phyloP scores from a whole-genome alignment of 768 basidiomycete genomes.

The Naganishia vishniacii region DNA sequence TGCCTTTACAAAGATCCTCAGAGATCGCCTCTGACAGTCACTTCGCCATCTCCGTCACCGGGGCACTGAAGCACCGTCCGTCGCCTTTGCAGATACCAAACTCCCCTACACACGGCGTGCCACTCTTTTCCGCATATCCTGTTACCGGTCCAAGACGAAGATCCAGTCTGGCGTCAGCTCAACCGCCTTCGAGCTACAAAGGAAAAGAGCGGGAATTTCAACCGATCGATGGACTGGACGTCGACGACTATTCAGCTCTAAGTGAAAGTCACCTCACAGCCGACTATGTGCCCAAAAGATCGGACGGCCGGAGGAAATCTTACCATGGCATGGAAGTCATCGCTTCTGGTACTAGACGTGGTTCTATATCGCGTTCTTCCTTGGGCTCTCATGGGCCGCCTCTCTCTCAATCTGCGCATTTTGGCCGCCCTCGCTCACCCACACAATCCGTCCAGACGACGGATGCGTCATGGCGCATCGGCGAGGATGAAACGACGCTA shows the following conservation, averaged over 20 bases:
- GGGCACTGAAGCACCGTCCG: neutral
- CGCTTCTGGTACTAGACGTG: neutral
- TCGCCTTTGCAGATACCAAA: neutral
- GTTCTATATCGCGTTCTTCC: neutral
- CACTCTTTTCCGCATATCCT: constrained; percentile 16
- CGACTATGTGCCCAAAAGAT: neutral
- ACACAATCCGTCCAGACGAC: neutral
- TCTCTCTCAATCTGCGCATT: constrained; percentile 8
- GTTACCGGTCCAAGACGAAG: constrained; percentile 8
- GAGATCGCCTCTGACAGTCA: neutral
- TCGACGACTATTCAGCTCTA: neutral
- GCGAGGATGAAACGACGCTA: neutral
- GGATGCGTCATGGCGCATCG: neutral
- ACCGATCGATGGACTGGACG: neutral
- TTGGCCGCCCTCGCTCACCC: neutral
- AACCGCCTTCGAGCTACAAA: constrained; percentile 16
- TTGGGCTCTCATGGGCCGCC: neutral
- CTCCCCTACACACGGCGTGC: neutral
- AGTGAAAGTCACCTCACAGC: neutral
- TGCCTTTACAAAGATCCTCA: no score
- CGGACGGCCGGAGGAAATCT: constrained; percentile 1
- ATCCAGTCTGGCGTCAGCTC: neutral
- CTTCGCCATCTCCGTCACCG: neutral
- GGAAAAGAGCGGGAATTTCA: constrained; percentile 3
- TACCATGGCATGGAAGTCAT: constrained; percentile 1